Percentiles rank a stretch among this genome's conserved stretches.
These are phyloP conservation scores for Rhizophora mangle DNA, from an alignment of 345 rosid genomes.

Conservation along the genomic window DNA sequence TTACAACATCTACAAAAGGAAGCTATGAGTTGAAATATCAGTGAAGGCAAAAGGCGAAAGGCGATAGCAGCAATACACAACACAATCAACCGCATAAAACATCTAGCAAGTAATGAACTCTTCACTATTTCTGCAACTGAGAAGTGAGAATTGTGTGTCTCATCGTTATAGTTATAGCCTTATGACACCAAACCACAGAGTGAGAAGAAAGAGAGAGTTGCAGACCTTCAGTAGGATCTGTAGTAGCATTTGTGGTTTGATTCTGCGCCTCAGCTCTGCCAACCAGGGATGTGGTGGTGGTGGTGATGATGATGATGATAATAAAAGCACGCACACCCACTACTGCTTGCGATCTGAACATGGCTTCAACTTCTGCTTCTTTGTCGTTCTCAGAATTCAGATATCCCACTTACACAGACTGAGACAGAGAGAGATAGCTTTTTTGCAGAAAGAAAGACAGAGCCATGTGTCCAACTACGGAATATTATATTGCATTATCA, in stretches of 20 bases:
- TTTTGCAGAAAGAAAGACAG: conserved; percentile 2
- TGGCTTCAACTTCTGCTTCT: not conserved
- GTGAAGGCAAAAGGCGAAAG: too few species aligned
- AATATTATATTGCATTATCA: too few species aligned
- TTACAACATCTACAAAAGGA: too few species aligned
- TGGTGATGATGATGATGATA: not conserved
- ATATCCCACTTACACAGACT: not conserved
- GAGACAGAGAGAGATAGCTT: conserved; percentile 5
- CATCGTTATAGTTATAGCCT: not conserved
- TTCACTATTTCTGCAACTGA: not conserved
- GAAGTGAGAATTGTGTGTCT: not conserved
- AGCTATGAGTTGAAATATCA: too few species aligned
- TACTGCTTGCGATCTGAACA: not conserved
- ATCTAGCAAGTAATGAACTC: not conserved
- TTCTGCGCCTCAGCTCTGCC: conserved; percentile 16
- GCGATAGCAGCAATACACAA: too few species aligned
- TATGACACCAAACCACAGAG: not conserved
- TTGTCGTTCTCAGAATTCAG: too few species aligned
- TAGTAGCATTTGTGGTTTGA: conserved; percentile 17
- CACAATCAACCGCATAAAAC: not conserved
- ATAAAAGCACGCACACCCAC: not conserved
- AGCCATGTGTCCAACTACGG: too few species aligned
- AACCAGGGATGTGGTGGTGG: too few species aligned
- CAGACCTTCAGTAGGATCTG: conserved; percentile 19
- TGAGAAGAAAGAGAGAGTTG: not conserved